phyloP scores from a whole-genome alignment of 495 filamentous ascomycete genomes.

The Halenospora varia region DNA sequence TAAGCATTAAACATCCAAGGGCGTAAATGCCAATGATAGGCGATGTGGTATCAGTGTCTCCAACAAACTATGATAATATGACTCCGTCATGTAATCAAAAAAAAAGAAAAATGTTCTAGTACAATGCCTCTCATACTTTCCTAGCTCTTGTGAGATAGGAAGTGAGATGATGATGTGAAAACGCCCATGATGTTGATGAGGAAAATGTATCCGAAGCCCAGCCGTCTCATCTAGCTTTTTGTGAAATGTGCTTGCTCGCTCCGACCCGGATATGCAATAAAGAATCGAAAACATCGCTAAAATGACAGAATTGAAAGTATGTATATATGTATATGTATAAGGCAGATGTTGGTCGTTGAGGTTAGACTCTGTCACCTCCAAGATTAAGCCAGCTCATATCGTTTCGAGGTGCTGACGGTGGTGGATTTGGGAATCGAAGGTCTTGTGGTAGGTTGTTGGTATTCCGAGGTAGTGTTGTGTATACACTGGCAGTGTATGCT shows the following conservation, averaged over 20 bases:
- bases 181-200: too few species aligned
- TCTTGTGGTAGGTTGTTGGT: neutral
- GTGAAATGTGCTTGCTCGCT: neutral
- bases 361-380: neutral
- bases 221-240: neutral
- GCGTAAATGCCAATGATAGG: neutral
- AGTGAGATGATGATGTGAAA: neutral
- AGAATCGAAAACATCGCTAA: neutral
- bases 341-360: neutral
- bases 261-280: neutral
- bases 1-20: neutral
- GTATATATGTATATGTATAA: neutral
- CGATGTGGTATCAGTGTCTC: neutral
- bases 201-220: neutral
- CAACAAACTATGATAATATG: neutral
- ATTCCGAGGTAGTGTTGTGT: neutral
- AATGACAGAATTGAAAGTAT: neutral
- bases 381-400: neutral
- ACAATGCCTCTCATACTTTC: neutral
- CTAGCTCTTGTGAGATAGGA: neutral
- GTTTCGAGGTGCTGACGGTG: neutral
- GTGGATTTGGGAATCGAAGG: neutral
- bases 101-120: neutral
- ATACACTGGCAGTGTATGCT: neutral
- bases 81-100: neutral